phyloP scores from a whole-genome alignment of 2,329 filamentous ascomycete species.

The Ceratocystis papillata region DNA sequence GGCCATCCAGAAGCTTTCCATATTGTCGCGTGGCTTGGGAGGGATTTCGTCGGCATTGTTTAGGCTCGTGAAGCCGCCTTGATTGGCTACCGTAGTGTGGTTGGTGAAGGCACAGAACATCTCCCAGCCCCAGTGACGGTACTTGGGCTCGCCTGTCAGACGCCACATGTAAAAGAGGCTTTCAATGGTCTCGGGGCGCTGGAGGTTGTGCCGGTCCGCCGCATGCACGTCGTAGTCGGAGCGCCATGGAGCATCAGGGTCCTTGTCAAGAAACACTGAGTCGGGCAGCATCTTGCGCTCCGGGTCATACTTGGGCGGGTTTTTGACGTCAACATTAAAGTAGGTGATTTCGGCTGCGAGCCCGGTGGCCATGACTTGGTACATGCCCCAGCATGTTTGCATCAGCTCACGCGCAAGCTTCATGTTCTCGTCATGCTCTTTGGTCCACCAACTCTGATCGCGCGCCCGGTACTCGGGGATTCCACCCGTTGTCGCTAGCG shows the following conservation, averaged over 20 bases:
- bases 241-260: constrained; percentile 49
- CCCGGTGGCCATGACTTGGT: constrained; percentile 77
- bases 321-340: constrained; percentile 56
- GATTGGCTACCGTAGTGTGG: constrained; percentile 67
- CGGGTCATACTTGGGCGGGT: constrained; percentile 18
- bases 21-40: constrained; percentile 66
- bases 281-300: constrained; percentile 30
- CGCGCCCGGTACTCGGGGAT: constrained; percentile 63
- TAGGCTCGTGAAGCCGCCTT: constrained; percentile 72
- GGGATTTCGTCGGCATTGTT: constrained; percentile 63
- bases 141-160: constrained; percentile 79
- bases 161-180: constrained; percentile 97
- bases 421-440: constrained; percentile 77
- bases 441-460: constrained; percentile 60
- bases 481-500: constrained; percentile 73
- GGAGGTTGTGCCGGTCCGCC: constrained; percentile 85
- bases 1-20: constrained; percentile 99
- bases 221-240: constrained; percentile 68
- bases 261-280: constrained; percentile 17
- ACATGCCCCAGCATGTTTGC: constrained; percentile 98
- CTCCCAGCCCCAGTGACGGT: constrained; percentile 95
- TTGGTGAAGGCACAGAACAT: constrained; percentile 92
- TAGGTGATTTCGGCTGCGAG: constrained; percentile 92
- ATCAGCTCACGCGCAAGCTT: constrained; percentile 77
- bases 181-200: constrained; percentile 94